A percentile compares a stretch with the other conserved stretches of the same genome.
Evolutionary conservation across 208 protist species (phyloP).

Genomic region (Trypanosoma cruzi): DNA sequence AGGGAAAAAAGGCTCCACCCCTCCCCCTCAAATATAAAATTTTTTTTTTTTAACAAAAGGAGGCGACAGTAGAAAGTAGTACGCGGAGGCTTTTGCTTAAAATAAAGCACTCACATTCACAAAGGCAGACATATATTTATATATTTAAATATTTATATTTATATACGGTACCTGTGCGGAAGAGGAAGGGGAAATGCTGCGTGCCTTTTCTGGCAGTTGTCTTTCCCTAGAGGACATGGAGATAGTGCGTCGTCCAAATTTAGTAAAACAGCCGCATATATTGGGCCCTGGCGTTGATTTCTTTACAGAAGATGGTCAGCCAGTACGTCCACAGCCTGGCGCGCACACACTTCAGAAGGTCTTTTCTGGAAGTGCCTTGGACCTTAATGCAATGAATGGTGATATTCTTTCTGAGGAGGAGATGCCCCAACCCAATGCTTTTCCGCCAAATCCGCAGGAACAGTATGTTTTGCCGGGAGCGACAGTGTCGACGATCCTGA

Average conservation of each 20-base stretch:
- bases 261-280: conserved; percentile 80
- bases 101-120: background rate
- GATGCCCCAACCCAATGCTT: background rate
- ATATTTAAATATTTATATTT: background rate
- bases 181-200: conserved; percentile 50
- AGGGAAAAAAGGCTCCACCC: background rate
- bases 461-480: conserved; percentile 32
- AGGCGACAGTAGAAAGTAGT: too few relatives aligned
- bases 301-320: conserved; percentile 86
- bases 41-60: too few relatives aligned
- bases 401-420: conserved; percentile 76
- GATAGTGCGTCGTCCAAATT: conserved; percentile 60
- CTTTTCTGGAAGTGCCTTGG: conserved; percentile 88
- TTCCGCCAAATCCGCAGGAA: conserved; percentile 14
- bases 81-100: too few relatives aligned
- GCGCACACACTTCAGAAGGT: conserved; percentile 86
- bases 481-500: conserved; percentile 73
- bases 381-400: conserved; percentile 82
- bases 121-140: conserved; percentile 2
- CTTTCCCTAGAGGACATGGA: conserved; percentile 92
- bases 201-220: conserved; percentile 89
- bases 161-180: background rate
- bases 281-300: conserved; percentile 87
- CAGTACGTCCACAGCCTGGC: conserved; percentile 79
- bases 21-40: too few relatives aligned